These are phyloP conservation scores for Nemophila menziesii DNA, from an alignment of 257 asterid genomes.

Conservation along the genomic window DNA sequence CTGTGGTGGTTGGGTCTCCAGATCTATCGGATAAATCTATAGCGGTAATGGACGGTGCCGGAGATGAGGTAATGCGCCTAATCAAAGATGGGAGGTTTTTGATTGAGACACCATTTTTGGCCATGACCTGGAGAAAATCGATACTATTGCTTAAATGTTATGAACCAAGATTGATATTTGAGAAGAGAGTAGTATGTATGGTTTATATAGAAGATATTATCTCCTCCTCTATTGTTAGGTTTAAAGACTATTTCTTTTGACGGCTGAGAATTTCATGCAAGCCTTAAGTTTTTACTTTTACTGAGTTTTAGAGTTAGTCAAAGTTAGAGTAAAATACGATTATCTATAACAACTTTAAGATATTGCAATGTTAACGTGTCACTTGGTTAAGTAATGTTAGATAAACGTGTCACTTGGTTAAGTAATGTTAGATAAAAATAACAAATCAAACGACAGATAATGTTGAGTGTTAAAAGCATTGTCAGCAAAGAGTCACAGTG, in stretches of 20 bases:
- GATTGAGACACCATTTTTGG: slow-evolving; percentile 2
- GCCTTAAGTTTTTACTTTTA: too few species aligned
- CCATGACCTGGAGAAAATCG: not conserved
- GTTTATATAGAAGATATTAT: not conserved
- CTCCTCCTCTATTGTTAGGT: not conserved
- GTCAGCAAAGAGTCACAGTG: too few species aligned
- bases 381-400: too few species aligned
- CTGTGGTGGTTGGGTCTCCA: not conserved
- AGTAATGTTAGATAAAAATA: too few species aligned
- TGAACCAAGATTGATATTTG: not conserved
- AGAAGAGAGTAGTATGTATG: not conserved
- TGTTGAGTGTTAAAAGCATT: too few species aligned
- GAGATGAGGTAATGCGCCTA: slow-evolving; percentile 30
- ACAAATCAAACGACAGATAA: too few species aligned
- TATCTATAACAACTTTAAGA: too few species aligned
- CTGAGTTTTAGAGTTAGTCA: too few species aligned
- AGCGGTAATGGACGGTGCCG: slow-evolving; percentile 16
- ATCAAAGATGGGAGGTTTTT: slow-evolving; percentile 13
- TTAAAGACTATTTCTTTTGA: too few species aligned
- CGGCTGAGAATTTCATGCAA: not conserved
- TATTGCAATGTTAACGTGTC: too few species aligned
- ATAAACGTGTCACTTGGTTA: too few species aligned
- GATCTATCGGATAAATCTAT: not conserved
- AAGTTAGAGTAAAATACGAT: too few species aligned
- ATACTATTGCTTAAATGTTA: not conserved